A percentile compares a stretch with the other conserved stretches of the same genome.
phyloP scores from a whole-genome alignment of 176 grass and related monocot species.

The Oryza meridionalis region DNA sequence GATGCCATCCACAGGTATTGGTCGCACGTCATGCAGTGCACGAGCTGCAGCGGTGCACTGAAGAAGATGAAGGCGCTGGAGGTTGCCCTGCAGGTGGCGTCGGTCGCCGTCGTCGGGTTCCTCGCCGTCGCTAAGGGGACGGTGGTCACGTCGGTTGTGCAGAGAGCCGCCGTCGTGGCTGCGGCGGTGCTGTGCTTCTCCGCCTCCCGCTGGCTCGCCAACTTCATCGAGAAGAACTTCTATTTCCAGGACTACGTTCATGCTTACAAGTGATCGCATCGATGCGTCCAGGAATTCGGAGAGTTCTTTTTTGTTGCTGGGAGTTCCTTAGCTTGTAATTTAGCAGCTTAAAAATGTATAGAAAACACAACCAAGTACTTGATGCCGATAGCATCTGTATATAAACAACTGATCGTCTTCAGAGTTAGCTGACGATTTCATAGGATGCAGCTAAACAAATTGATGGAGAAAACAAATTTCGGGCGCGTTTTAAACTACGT shows the following conservation, averaged over 20 bases:
- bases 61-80: conserved; percentile 62
- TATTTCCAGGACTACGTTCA: conserved; percentile 94
- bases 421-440: no score
- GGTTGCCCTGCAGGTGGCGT: conserved; percentile 61
- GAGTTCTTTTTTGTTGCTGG: no score
- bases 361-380: no score
- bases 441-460: no score
- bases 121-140: conserved; percentile 60
- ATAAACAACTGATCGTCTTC: no score
- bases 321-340: no score
- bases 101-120: conserved; percentile 57
- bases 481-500: no score
- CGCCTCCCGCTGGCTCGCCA: conserved; percentile 64
- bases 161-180: conserved; percentile 43
- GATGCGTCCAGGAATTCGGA: not conserved
- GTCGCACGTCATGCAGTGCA: conserved; percentile 86
- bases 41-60: conserved; percentile 61
- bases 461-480: no score
- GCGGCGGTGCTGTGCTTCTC: conserved; percentile 65
- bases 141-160: conserved; percentile 26
- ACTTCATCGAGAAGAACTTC: conserved; percentile 83
- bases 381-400: no score
- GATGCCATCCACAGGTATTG: conserved; percentile 59
- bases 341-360: no score
- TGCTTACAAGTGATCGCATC: conserved; percentile 66